Evolutionary conservation across 495 filamentous ascomycete genomes (phyloP), one percentile per base, ranked within the genome.

Genomic region (Trichoderma parareesei): DNA sequence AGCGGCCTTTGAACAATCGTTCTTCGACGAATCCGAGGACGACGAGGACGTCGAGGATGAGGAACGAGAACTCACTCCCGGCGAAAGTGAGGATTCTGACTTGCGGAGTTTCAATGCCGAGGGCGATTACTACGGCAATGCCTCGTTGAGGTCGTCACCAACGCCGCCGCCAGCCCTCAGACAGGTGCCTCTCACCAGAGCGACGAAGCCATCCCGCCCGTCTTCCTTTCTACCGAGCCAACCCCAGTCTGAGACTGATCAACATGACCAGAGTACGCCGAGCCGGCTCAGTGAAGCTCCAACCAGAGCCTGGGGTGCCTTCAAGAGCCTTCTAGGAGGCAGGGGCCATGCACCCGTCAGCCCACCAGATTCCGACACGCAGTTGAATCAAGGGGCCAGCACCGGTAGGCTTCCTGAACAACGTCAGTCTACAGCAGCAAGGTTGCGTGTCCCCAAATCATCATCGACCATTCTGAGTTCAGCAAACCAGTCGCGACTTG

Each of bases 51-150:
- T 14, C 16, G 61, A 63, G 8, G 40, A 63, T 16, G 61, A 63
- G 61, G 43, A 41, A 20, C 16, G 38, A 20, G 46, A 49, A 9
- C 60, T 37, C 60, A 35, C 60, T 43, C 60, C 60, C 60, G 11
- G 9, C 37, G 38, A 42, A 20, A 61, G 60, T 42, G 38, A 40
- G 13, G 53, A 13, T 11, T 57, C 53, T 11, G 53, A 57, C 27
- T 57, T 9, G 11, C 61, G 61, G 13, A 63, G 61, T 35, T 63
- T 63, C 42, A 37, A 37, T 13, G 40, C 61, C 10, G 61, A 63
- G 27, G 43, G 61, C 18, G 61, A 48, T 18, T 63, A 33, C 6
- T 63, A 27, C n/a, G 61, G 43, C 6, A 37, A 63, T 35, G 61
- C 61, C 33, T 44, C 42, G 13, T 44, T 63, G 6, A 44, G 40